Evolutionary conservation across 192 early-diverging fungal genomes (phyloP).

Genomic region (Coemansia sp.): DNA sequence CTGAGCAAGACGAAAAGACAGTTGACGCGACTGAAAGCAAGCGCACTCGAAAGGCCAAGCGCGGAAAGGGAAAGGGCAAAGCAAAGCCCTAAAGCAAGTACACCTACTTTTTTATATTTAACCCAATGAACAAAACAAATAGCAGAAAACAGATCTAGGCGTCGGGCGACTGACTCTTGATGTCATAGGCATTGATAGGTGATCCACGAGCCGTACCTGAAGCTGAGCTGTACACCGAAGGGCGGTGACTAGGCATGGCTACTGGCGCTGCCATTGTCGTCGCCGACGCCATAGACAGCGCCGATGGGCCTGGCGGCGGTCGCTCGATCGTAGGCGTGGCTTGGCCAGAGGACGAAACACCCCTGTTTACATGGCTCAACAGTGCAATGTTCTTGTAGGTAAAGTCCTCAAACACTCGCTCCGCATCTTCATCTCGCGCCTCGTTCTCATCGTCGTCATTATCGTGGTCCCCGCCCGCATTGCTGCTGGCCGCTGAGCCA

Average conservation of each 20-base stretch:
- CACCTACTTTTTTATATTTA: neutral
- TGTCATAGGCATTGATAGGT: conserved; percentile 38
- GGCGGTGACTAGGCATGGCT: conserved; percentile 3
- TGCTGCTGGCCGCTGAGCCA: conserved; percentile 18
- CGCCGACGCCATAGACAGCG: conserved; percentile 9
- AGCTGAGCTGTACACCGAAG: conserved; percentile 17
- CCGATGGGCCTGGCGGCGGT: conserved; percentile 10
- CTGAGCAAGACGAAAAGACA: neutral
- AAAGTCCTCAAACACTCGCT: conserved; percentile 65
- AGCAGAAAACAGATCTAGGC: neutral
- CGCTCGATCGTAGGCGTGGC: conserved; percentile 34
- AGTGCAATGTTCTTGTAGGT: conserved; percentile 69
- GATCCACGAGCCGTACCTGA: conserved; percentile 17
- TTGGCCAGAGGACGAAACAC: conserved; percentile 55
- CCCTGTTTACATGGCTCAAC: conserved; percentile 68
- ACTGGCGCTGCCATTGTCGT: neutral
- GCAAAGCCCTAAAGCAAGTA: neutral
- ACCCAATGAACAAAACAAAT: neutral
- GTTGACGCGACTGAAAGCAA: neutral
- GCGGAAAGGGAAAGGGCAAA: conserved; percentile 29
- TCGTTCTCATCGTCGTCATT: conserved; percentile 19
- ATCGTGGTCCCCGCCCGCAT: conserved; percentile 17
- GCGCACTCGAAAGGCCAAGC: conserved; percentile 32
- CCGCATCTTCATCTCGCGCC: conserved; percentile 30
- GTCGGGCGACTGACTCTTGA: conserved; percentile 12